Evolutionary conservation across 768 basidiomycete genomes (phyloP).

Genomic region (Fistulinella prunicolor): DNA sequence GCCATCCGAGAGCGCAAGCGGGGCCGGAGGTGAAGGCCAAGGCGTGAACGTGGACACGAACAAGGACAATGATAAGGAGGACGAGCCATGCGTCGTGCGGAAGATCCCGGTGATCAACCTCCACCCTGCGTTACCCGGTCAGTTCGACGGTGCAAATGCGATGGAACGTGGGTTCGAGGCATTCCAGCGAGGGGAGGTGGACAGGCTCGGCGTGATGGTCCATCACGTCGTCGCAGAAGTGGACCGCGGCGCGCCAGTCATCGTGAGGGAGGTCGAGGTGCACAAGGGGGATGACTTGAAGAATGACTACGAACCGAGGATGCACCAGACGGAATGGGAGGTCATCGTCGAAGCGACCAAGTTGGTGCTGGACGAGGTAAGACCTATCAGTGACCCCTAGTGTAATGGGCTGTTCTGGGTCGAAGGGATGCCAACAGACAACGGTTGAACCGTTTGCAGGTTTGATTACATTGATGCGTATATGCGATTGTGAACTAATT

Average conservation of each 20-base stretch:
- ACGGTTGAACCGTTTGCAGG: constrained; percentile 2
- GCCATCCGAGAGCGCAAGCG: not conserved
- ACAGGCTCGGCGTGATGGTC: constrained; percentile 83
- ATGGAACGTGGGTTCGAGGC: constrained; percentile 88
- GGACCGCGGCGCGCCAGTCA: constrained; percentile 84
- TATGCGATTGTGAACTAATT: constrained; percentile 16
- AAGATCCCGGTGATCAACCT: constrained; percentile 88
- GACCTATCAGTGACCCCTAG: constrained; percentile 14
- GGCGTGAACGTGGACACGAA: constrained; percentile 12
- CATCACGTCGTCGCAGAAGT: constrained; percentile 93
- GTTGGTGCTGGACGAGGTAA: constrained; percentile 59
- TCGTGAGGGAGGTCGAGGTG: constrained; percentile 78
- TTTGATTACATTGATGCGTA: constrained; percentile 2
- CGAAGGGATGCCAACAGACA: not conserved
- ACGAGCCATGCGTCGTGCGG: constrained; percentile 14
- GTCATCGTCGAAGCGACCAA: constrained; percentile 86
- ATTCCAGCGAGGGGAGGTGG: constrained; percentile 78
- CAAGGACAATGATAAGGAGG: constrained; percentile 33
- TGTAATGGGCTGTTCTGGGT: not conserved
- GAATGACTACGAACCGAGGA: constrained; percentile 60
- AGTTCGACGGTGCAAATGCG: constrained; percentile 95
- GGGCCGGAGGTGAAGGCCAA: not conserved
- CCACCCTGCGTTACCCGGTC: constrained; percentile 92
- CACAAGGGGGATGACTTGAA: constrained; percentile 68
- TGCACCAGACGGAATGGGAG: constrained; percentile 86